Evolutionary conservation across 2,329 filamentous ascomycete genomes (phyloP).

Genomic region (Hypoxylon sp.): DNA sequence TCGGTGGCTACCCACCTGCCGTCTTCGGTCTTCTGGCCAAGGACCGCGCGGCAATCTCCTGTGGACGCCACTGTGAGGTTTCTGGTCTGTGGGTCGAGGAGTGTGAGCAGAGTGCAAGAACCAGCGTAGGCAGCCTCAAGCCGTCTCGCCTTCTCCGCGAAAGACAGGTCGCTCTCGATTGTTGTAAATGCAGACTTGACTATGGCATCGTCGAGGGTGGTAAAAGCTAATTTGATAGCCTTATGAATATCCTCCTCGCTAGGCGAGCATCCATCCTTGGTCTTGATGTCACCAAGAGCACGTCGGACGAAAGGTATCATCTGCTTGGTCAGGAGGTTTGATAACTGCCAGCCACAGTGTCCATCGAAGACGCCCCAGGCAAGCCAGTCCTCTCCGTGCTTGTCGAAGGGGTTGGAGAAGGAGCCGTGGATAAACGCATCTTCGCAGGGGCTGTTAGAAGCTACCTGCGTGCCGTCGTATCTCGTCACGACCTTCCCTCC

Average conservation of each 20-base stretch:
- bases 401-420: conserved; percentile 47
- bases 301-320: conserved; percentile 50
- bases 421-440: conserved; percentile 52
- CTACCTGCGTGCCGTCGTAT: conserved; percentile 52
- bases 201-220: conserved; percentile 53
- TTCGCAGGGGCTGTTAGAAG: conserved; percentile 53
- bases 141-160: conserved; percentile 49
- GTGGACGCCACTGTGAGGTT: conserved; percentile 73
- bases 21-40: conserved; percentile 62
- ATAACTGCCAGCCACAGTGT: conserved; percentile 54
- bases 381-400: conserved; percentile 47
- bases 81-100: conserved; percentile 67
- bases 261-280: conserved; percentile 26
- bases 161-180: conserved; percentile 50
- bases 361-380: conserved; percentile 54
- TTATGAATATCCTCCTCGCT: conserved; percentile 49
- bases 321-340: conserved; percentile 50
- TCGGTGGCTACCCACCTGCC: conserved; percentile 64
- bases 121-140: conserved; percentile 51
- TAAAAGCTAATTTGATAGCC: conserved; percentile 56
- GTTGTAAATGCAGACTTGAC: conserved; percentile 47
- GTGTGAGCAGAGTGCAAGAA: conserved; percentile 58
- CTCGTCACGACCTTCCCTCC: conserved; percentile 40
- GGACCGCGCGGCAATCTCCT: conserved; percentile 75
- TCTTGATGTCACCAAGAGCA: conserved; percentile 42